Evolutionary conservation across 1,139 yeast genomes (phyloP).

Genomic region (Hansenula lynferdii): DNA sequence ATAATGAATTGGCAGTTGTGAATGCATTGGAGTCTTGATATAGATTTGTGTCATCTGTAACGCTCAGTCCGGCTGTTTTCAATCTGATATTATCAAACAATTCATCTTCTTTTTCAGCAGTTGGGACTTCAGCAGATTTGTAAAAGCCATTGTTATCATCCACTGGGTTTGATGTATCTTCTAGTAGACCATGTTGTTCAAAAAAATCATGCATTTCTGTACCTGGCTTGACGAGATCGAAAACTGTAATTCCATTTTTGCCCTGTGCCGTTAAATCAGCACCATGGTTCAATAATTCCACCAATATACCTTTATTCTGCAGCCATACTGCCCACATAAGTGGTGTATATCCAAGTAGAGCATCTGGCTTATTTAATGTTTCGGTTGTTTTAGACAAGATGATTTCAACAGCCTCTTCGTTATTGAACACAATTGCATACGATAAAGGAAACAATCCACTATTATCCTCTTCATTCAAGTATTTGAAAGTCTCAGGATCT

Average conservation of each 20-base stretch:
- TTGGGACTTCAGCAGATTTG: conserved; percentile 18
- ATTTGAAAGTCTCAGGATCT: conserved; percentile 27
- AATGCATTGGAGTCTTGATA: conserved; percentile 15
- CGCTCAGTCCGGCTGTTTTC: conserved; percentile 39
- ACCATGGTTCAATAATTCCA: conserved; percentile 31
- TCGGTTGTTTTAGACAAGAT: conserved; percentile 11
- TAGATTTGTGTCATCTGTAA: conserved; percentile 19
- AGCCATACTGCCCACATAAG: conserved; percentile 45
- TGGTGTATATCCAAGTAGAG: conserved; percentile 37
- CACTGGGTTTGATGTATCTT: conserved; percentile 14
- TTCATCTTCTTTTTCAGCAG: conserved; percentile 28
- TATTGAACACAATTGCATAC: conserved; percentile 47
- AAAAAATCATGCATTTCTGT: conserved; percentile 32
- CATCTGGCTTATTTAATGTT: conserved; percentile 30
- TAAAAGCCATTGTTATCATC: conserved; percentile 19
- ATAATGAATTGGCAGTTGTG: conserved; percentile 4
- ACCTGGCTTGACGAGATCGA: conserved; percentile 33
- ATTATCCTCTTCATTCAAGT: conserved; percentile 30
- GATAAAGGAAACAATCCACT: conserved; percentile 47
- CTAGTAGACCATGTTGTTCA: conserved; percentile 32
- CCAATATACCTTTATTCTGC: conserved; percentile 29
- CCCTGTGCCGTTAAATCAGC: conserved; percentile 33
- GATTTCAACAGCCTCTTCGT: conserved; percentile 31
- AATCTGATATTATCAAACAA: conserved; percentile 43
- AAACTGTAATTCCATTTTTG: conserved; percentile 30